A percentile compares a stretch with the other conserved stretches of the same genome.
phyloP scores from a whole-genome alignment of 2,329 filamentous ascomycete genomes.

The Dothistroma septosporum region DNA sequence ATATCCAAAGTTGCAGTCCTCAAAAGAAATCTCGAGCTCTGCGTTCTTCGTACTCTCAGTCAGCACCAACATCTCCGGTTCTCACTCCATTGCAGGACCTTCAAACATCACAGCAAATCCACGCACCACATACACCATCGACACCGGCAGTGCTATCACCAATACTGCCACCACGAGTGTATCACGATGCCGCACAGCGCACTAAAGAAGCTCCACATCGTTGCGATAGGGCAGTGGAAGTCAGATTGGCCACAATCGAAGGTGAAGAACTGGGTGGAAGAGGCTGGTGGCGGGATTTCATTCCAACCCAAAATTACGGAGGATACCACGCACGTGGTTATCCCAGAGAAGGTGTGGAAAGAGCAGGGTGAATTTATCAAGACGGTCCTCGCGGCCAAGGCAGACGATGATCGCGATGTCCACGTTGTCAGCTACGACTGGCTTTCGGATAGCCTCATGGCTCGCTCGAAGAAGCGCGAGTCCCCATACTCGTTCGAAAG shows the following conservation, averaged over 20 bases:
- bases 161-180: not conserved
- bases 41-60: not conserved
- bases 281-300: constrained; percentile 58
- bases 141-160: not conserved
- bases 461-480: constrained; percentile 32
- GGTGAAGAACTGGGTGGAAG: constrained; percentile 60
- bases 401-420: constrained; percentile 16
- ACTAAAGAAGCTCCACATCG: constrained; percentile 19
- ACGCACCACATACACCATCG: not conserved
- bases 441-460: constrained; percentile 48
- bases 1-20: not conserved
- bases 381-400: constrained; percentile 12
- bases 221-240: constrained; percentile 12
- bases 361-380: constrained; percentile 10
- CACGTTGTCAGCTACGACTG: constrained; percentile 43
- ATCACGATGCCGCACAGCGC: constrained; percentile 20
- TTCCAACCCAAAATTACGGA: constrained; percentile 50
- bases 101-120: not conserved
- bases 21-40: not conserved
- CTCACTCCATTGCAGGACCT: not conserved
- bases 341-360: constrained; percentile 57
- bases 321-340: constrained; percentile 68
- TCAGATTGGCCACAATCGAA: constrained; percentile 19
- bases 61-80: not conserved
- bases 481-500: constrained; percentile 35